phyloP scores from a whole-genome alignment of 441 rosid species.

The Pelargonium citronellum region DNA sequence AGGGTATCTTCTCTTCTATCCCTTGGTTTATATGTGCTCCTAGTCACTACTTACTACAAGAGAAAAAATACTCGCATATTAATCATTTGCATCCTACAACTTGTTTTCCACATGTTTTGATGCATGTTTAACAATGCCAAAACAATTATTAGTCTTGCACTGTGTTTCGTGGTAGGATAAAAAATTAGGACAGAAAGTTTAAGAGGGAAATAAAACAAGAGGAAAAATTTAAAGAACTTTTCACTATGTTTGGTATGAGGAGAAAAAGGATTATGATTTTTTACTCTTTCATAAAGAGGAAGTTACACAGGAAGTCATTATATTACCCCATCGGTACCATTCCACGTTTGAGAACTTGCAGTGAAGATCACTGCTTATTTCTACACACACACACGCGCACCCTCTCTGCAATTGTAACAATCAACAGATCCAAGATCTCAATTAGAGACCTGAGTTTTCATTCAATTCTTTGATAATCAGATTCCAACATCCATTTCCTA shows the following conservation, averaged over 20 bases:
- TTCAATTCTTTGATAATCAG: no score
- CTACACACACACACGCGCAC: no score
- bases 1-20: constrained; percentile 41
- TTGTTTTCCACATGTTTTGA: not conserved
- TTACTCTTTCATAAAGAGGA: not conserved
- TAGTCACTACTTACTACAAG: not conserved
- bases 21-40: not conserved
- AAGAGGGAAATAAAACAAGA: not conserved
- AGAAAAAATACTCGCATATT: not conserved
- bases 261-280: not conserved
- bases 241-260: not conserved
- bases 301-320: no score
- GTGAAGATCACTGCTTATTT: no score
- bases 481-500: not conserved
- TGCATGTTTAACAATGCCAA: not conserved
- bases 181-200: not conserved
- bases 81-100: not conserved
- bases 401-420: no score
- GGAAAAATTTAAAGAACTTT: not conserved
- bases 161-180: not conserved
- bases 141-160: not conserved
- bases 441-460: no score
- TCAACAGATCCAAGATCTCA: no score
- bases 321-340: no score
- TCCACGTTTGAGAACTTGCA: no score